Evolutionary conservation across 306 rosid species (phyloP).

Genomic region (Hippophae gyantsensis): DNA sequence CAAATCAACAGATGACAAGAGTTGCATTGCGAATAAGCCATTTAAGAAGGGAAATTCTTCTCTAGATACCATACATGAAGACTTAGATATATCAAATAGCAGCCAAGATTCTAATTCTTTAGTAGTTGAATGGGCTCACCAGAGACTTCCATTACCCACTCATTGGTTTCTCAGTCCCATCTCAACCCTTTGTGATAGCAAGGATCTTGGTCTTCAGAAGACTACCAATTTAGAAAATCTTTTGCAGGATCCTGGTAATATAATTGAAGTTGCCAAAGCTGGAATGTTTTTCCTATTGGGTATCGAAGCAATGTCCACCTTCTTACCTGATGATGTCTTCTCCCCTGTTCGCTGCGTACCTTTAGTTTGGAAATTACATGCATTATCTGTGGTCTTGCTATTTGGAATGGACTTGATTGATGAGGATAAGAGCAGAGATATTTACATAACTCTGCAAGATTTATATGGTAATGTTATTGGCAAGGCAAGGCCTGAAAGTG

Average conservation of each 20-base stretch:
- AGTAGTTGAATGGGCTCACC: slow-evolving; percentile 71
- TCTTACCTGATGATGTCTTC: slow-evolving; percentile 34
- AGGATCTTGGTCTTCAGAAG: slow-evolving; percentile 39
- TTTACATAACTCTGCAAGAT: slow-evolving; percentile 78
- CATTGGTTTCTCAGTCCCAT: slow-evolving; percentile 80
- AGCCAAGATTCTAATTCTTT: slow-evolving; percentile 33
- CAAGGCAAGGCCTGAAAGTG: slow-evolving; percentile 30
- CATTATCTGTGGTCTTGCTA: slow-evolving; percentile 73
- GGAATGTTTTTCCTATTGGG: slow-evolving; percentile 86
- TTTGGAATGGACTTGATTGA: slow-evolving; percentile 74
- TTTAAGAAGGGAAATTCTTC: slow-evolving; percentile 32
- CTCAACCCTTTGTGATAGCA: slow-evolving; percentile 52
- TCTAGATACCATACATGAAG: slow-evolving; percentile 73
- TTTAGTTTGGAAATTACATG: slow-evolving; percentile 82
- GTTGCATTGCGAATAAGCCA: slow-evolving; percentile 20
- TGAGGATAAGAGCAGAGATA: slow-evolving; percentile 55
- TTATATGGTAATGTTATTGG: slow-evolving; percentile 70
- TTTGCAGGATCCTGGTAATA: slow-evolving; percentile 27
- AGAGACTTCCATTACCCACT: slow-evolving; percentile 79
- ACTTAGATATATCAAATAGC: slow-evolving; percentile 36
- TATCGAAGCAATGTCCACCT: slow-evolving; percentile 63
- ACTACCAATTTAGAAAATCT: slow-evolving; percentile 26
- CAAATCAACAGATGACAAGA: slow-evolving; percentile 27
- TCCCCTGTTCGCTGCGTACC: slow-evolving; percentile 68
- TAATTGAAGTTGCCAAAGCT: slow-evolving; percentile 59